Percentiles rank a stretch among this genome's conserved stretches.
Conservation (phyloP, 371 early-diverging fungal species). For the Mucor circinelloides region DNA sequence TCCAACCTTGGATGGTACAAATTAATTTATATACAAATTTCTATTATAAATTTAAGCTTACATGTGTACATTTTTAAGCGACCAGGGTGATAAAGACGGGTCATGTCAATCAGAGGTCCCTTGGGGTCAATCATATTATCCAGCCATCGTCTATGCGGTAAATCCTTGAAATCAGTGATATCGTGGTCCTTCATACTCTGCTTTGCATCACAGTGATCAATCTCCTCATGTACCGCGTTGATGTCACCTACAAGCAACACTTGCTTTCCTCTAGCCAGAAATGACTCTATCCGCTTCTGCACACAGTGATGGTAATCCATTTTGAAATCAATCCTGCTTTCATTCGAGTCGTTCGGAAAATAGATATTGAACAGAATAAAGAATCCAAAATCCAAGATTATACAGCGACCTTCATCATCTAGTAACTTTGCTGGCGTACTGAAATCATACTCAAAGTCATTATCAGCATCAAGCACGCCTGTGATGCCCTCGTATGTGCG, state of each 20-base stretch:
- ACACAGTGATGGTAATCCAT: slow-evolving; percentile 66
- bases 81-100: slow-evolving; percentile 52
- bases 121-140: slow-evolving; percentile 58
- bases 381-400: slow-evolving; percentile 79
- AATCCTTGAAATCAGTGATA: slow-evolving; percentile 63
- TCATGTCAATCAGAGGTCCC: slow-evolving; percentile 60
- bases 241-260: slow-evolving; percentile 83
- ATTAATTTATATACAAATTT: background rate
- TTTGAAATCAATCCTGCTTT: slow-evolving; percentile 64
- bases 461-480: slow-evolving; percentile 36
- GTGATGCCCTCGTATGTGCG: slow-evolving; percentile 72
- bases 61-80: slow-evolving; percentile 62
- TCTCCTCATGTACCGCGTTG: slow-evolving; percentile 72
- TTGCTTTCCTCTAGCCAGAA: slow-evolving; percentile 57
- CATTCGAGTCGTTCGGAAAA: slow-evolving; percentile 71
- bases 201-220: slow-evolving; percentile 83
- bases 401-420: slow-evolving; percentile 78
- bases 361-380: slow-evolving; percentile 86
- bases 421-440: slow-evolving; percentile 53
- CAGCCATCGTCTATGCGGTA: slow-evolving; percentile 74
- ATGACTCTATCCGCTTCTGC: slow-evolving; percentile 50
- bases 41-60: background rate
- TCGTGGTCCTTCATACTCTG: slow-evolving; percentile 59
- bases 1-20: slow-evolving; percentile 59
- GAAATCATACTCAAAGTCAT: slow-evolving; percentile 5